Conservation (phyloP, 345 rosid species). For the Citrus reticulata region DNA sequence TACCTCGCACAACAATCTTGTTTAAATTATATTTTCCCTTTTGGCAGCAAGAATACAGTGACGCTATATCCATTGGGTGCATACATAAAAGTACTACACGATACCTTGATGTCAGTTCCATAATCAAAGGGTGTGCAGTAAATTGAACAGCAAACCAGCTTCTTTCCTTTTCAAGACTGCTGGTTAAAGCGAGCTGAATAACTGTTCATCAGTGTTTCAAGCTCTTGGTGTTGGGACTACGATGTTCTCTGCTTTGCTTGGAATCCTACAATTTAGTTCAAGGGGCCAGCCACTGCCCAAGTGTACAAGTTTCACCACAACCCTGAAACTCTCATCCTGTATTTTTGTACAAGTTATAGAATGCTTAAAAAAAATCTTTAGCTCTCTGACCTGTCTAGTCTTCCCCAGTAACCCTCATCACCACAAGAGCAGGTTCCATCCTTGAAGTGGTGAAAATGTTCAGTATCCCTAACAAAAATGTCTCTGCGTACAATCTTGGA, state of each 20-base stretch:
- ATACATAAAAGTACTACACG: neutral
- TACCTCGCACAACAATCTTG: neutral
- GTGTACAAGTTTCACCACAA: neutral
- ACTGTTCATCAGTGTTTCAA: neutral
- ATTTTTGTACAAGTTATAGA: neutral
- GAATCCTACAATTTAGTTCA: neutral
- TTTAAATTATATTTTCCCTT: neutral
- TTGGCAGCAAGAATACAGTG: neutral
- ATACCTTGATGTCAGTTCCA: neutral
- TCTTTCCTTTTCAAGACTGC: neutral
- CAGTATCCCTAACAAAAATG: conserved; percentile 76
- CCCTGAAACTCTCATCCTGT: neutral
- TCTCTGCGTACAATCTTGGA: conserved; percentile 68
- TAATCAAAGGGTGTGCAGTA: neutral
- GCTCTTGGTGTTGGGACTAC: neutral
- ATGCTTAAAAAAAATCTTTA: neutral
- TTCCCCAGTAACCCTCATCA: conserved; percentile 44
- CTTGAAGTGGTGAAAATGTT: conserved; percentile 72
- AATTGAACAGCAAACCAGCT: neutral
- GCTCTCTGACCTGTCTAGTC: conserved; percentile 3
- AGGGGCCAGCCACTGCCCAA: neutral
- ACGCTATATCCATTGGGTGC: neutral
- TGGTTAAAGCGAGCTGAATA: neutral
- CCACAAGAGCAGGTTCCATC: conserved; percentile 85
- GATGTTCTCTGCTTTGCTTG: neutral